Evolutionary conservation across 2,329 filamentous ascomycete species (phyloP).

Genomic region (Cordyceps tenuipes): DNA sequence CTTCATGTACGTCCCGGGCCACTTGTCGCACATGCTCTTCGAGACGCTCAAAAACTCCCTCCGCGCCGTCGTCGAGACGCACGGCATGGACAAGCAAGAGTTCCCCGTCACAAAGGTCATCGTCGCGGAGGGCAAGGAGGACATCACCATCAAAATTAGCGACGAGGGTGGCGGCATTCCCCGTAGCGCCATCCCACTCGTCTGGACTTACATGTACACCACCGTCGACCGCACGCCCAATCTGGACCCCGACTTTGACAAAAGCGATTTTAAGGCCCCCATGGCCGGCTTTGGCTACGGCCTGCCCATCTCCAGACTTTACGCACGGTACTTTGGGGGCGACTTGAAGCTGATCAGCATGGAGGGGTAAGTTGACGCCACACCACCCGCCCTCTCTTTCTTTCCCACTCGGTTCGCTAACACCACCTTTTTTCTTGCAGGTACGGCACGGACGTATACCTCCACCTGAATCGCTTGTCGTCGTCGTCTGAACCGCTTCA

Average conservation of each 20-base stretch:
- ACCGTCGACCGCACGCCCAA: slow-evolving; percentile 94
- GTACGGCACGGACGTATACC: slow-evolving; percentile 96
- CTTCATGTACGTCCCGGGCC: slow-evolving; percentile 99
- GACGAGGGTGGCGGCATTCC: slow-evolving; percentile 97
- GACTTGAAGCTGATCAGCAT: slow-evolving; percentile 97
- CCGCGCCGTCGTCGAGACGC: slow-evolving; percentile 89
- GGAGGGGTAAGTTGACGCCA: slow-evolving; percentile 68
- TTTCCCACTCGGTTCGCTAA: background rate
- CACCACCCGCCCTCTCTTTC: background rate
- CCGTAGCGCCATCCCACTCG: slow-evolving; percentile 82
- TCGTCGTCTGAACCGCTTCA: slow-evolving; percentile 94
- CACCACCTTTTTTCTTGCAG: slow-evolving; percentile 35
- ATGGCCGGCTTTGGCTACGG: slow-evolving; percentile 99
- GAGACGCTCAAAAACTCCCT: slow-evolving; percentile 98
- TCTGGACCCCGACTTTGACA: slow-evolving; percentile 94
- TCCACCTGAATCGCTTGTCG: slow-evolving; percentile 91
- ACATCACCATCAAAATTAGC: slow-evolving; percentile 97
- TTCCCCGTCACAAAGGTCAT: slow-evolving; percentile 97
- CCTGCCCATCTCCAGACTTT: slow-evolving; percentile 84
- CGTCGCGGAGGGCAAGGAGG: slow-evolving; percentile 93
- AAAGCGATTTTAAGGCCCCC: slow-evolving; percentile 97
- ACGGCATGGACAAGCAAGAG: slow-evolving; percentile 89
- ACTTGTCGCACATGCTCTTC: slow-evolving; percentile 98
- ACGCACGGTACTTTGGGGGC: slow-evolving; percentile 94
- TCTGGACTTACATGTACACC: slow-evolving; percentile 99